phyloP scores from a whole-genome alignment of 768 basidiomycete genomes.

The Porphyrellus cyaneotinctus region DNA sequence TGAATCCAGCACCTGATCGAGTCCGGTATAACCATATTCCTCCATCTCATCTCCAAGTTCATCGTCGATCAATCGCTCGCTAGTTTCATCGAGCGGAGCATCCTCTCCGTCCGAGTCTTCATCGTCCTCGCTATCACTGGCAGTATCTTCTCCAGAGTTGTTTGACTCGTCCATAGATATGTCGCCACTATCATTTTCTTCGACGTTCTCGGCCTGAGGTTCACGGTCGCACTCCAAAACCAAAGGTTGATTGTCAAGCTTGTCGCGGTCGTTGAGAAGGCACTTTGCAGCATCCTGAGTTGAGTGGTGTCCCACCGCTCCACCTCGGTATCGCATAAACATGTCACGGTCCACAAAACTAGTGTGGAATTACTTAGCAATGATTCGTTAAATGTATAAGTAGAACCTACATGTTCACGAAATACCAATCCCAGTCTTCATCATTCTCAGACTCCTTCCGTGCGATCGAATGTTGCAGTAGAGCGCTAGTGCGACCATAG shows the following conservation, averaged over 20 bases:
- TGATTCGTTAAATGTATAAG: too few relatives aligned
- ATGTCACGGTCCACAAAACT: background rate
- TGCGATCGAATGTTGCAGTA: background rate
- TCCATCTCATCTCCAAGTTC: background rate
- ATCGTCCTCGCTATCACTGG: background rate
- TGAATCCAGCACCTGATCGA: background rate
- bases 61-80: too few relatives aligned
- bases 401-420: background rate
- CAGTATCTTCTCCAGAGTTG: background rate
- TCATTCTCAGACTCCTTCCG: background rate
- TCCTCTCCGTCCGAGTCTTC: background rate
- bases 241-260: background rate
- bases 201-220: too few relatives aligned
- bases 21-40: background rate
- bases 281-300: background rate
- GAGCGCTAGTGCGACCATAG: background rate
- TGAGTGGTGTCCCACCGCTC: background rate
- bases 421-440: constrained; percentile 2
- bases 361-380: background rate
- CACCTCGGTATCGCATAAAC: background rate
- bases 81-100: background rate
- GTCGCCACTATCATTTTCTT: background rate
- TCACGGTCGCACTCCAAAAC: background rate
- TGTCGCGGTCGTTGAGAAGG: background rate
- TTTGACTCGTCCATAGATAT: background rate